Percentiles rank a stretch among this genome's conserved stretches.
phyloP scores from a whole-genome alignment of 1,284 basidiomycete species.

The Serendipita sp. region DNA sequence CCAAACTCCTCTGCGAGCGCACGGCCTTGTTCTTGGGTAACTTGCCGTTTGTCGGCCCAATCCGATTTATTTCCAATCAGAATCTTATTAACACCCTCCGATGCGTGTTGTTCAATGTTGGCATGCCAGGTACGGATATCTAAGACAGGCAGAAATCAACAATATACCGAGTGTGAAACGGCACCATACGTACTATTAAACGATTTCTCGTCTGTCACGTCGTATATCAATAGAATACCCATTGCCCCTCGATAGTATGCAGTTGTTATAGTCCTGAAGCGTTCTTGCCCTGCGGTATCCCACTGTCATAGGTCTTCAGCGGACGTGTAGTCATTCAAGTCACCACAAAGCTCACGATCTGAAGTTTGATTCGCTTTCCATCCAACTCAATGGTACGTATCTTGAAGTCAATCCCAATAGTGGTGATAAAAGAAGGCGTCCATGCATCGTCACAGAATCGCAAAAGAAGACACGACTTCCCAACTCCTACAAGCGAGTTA shows the following conservation, averaged over 20 bases:
- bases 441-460: conserved; percentile 99
- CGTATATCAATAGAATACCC: conserved; percentile 97
- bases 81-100: conserved; percentile 98
- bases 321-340: not conserved
- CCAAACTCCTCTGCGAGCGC: conserved; percentile 80
- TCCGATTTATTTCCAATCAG: conserved; percentile 99
- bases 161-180: not conserved
- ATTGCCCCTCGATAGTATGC: conserved; percentile 99
- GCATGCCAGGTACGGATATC: conserved; percentile 98
- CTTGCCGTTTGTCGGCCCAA: conserved; percentile 92
- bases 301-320: conserved; percentile 38
- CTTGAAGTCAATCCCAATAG: conserved; percentile 94
- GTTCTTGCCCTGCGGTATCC: conserved; percentile 98
- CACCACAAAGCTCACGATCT: conserved; percentile 54
- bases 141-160: conserved; percentile 23
- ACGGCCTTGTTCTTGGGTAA: conserved; percentile 73
- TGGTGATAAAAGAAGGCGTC: conserved; percentile 99
- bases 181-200: conserved; percentile 74
- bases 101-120: conserved; percentile 98
- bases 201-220: conserved; percentile 94
- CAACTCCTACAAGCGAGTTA: conserved; percentile 52
- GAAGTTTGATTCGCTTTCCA: conserved; percentile 90
- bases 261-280: conserved; percentile 97
- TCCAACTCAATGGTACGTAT: conserved; percentile 95
- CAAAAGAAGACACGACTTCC: conserved; percentile 95